phyloP scores from a whole-genome alignment of 2,329 filamentous ascomycete genomes.

The Dryadomyces quercivorus region DNA sequence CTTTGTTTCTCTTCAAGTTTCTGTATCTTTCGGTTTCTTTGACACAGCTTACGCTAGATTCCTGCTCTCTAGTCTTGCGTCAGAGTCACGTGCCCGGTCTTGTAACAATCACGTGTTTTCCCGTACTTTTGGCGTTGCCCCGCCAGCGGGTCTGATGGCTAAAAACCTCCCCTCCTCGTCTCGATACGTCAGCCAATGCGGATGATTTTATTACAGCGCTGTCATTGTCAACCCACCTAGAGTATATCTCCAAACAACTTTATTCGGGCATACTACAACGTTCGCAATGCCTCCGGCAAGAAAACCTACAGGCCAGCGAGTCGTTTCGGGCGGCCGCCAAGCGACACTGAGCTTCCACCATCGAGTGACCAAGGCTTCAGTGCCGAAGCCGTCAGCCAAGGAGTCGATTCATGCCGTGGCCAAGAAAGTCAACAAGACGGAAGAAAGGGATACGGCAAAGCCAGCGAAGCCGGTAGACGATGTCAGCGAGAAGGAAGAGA shows the following conservation, averaged over 20 bases:
- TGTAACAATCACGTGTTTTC: constrained; percentile 31
- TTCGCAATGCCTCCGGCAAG: constrained; percentile 31
- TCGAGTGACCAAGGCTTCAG: constrained; percentile 38
- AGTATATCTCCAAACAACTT: not conserved
- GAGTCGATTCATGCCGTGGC: constrained; percentile 21
- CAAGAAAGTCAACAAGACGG: not conserved
- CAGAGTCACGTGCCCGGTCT: not conserved
- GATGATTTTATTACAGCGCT: no score
- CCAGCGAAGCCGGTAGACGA: constrained; percentile 14
- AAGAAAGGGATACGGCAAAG: not conserved
- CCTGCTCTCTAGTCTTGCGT: no score
- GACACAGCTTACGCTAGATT: no score
- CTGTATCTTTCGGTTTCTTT: no score
- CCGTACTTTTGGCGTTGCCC: constrained; percentile 41
- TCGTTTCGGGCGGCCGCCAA: constrained; percentile 27
- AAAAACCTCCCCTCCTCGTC: not conserved
- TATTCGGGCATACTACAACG: not conserved
- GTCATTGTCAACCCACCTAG: not conserved
- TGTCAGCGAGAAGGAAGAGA: constrained; percentile 15
- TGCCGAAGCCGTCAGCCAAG: constrained; percentile 31
- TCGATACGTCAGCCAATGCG: not conserved
- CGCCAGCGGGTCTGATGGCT: constrained; percentile 23
- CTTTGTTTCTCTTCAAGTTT: no score
- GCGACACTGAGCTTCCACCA: constrained; percentile 46
- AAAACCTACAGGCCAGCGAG: constrained; percentile 26